Base-by-base conservation (phyloP, 2,329 filamentous ascomycete species). In the Aspergillus jensenii region DNA sequence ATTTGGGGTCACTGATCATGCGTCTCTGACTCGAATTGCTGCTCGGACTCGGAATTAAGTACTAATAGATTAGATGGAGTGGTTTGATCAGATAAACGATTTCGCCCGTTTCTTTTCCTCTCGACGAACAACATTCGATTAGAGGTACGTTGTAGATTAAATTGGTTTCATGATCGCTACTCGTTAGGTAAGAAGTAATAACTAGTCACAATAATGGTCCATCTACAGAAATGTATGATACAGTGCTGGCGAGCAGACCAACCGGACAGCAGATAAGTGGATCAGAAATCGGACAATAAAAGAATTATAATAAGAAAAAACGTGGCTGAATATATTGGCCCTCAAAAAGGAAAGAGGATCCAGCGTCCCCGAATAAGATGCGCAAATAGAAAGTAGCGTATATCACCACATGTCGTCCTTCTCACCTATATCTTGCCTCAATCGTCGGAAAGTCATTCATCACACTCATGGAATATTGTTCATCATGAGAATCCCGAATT, bases 381-480 rank as follows among this genome's bases (percentile, higher is more conserved):
- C 31, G 23, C 37, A 51, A 40, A 43, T 53, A 48, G 37, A 49
- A 31, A 37, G 23, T 27, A 41, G 39, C 39, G 21, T 48, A 52
- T 37, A 52, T 11, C 37, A 37, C 27, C 27, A 31, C 47, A 14
- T n/a, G 39, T 27, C 17, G 52, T 43, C 23, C 27, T 43, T 37
- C 39, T 49, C 39, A 39, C 23, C 37, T 56, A 46, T 35, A 46
- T 50, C 49, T 60, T 56, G 15, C 56, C 50, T 45, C 31, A 58
- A 59, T 56, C 58, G 55, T 65, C 56, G 58, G 56, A 61, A 46
- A 61, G 47, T 39, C 47, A 58, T 62, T 65, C 65, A 59, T 69
- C 58, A 55, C 61, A 59, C 64, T 66, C 63, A 47, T 67, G 52
- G 53, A 62, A 55, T 52, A 55, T 65, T 60, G 57, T 64, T 65